These are phyloP conservation scores for Penicillium sp. DNA, from an alignment of 2,329 filamentous ascomycete species.

Conservation along the genomic window DNA sequence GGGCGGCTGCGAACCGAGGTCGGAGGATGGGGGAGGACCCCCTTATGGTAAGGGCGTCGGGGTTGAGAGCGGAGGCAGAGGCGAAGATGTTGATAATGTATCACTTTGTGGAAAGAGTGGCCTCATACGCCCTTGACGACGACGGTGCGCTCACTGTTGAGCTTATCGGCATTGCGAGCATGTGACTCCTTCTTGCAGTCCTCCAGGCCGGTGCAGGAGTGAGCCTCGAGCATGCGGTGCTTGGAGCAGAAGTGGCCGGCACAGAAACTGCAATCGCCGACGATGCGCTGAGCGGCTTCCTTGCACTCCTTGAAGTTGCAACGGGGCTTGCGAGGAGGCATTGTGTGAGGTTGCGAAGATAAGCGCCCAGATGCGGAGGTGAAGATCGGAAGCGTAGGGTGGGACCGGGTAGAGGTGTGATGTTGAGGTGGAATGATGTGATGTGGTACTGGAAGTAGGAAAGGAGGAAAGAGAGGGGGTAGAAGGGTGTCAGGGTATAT, in stretches of 20 bases:
- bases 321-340: constrained; percentile 61
- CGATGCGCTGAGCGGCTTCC: constrained; percentile 83
- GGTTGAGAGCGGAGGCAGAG: neutral
- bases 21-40: neutral
- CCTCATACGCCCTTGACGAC: constrained; percentile 85
- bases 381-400: constrained; percentile 1
- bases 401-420: constrained; percentile 10
- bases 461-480: neutral
- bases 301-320: constrained; percentile 91
- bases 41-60: neutral
- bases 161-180: constrained; percentile 87
- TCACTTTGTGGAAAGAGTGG: neutral
- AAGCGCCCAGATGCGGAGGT: constrained; percentile 19
- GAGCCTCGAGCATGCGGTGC: constrained; percentile 89
- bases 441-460: constrained; percentile 5
- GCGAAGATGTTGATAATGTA: neutral
- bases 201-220: constrained; percentile 89
- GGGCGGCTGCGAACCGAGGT: neutral
- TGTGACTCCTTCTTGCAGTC: constrained; percentile 98
- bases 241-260: constrained; percentile 91
- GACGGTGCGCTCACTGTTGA: constrained; percentile 89
- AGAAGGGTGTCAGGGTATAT: constrained; percentile 1
- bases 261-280: constrained; percentile 96
- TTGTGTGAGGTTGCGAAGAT: constrained; percentile 27
- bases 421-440: constrained; percentile 9